Conservation (phyloP, 768 basidiomycete species). For the Agaricus subrufescens region DNA sequence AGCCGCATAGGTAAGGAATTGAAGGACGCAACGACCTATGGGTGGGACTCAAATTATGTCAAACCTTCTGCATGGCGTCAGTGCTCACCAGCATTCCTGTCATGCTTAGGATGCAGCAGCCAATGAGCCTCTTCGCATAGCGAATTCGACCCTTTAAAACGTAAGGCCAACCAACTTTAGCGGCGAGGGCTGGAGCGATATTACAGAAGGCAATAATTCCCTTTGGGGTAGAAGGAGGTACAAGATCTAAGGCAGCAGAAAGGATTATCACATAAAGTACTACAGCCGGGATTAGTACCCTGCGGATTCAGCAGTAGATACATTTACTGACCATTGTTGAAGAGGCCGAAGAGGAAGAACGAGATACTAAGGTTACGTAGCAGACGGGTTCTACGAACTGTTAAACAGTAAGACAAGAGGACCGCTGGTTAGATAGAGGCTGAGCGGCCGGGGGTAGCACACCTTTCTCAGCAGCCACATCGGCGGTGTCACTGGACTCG, state of each 20-base stretch:
- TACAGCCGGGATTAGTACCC: conserved; percentile 21
- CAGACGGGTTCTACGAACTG: conserved; percentile 25
- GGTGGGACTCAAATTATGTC: too few species aligned
- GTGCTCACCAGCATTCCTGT: conserved; percentile 81
- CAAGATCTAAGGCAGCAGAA: conserved; percentile 92
- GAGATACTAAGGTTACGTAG: conserved; percentile 46
- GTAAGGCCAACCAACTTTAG: conserved; percentile 92
- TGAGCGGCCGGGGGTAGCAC: background rate
- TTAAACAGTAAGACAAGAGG: background rate
- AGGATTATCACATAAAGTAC: conserved; percentile 96
- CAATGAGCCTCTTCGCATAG: conserved; percentile 68
- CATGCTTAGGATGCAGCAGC: conserved; percentile 73
- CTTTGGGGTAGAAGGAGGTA: conserved; percentile 87
- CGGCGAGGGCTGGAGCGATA: conserved; percentile 81
- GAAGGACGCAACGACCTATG: conserved; percentile 73
- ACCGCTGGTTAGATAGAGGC: too few species aligned
- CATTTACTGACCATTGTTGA: conserved; percentile 74
- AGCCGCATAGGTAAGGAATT: conserved; percentile 63
- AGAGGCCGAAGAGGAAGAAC: conserved; percentile 89
- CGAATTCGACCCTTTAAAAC: conserved; percentile 80
- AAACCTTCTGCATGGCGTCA: background rate
- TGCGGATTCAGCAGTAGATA: background rate
- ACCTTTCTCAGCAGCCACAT: background rate
- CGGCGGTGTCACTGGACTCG: conserved; percentile 2
- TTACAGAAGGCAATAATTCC: conserved; percentile 96